Percentiles rank a stretch among this genome's conserved stretches.
phyloP scores from a whole-genome alignment of 768 basidiomycete genomes.

The Tricholoma terreum region DNA sequence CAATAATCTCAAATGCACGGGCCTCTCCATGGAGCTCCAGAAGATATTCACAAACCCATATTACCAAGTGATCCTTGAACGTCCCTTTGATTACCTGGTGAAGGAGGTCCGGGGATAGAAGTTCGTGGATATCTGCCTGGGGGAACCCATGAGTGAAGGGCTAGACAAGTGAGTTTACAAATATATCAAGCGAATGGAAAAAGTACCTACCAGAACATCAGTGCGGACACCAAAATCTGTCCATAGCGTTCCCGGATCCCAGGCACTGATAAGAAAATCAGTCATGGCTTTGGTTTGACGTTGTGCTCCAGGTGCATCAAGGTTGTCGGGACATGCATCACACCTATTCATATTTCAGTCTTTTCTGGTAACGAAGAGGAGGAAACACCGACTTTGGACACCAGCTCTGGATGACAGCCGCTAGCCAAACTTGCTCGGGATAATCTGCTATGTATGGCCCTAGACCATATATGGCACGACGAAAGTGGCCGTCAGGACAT shows the following conservation, averaged over 20 bases:
- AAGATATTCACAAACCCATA: slow-evolving; percentile 34
- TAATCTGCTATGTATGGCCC: slow-evolving; percentile 37
- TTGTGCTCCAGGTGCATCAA: slow-evolving; percentile 15
- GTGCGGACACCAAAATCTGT: slow-evolving; percentile 21
- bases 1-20: slow-evolving; percentile 24
- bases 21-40: slow-evolving; percentile 13
- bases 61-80: slow-evolving; percentile 18
- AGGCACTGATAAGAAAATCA: slow-evolving; percentile 13
- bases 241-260: slow-evolving; percentile 18
- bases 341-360: slow-evolving; percentile 20
- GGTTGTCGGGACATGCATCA: slow-evolving; percentile 8
- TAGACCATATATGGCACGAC: slow-evolving; percentile 25
- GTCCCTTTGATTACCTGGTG: not conserved
- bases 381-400: slow-evolving; percentile 22
- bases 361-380: not conserved
- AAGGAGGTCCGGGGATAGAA: slow-evolving; percentile 12
- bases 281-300: slow-evolving; percentile 14
- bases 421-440: slow-evolving; percentile 31
- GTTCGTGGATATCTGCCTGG: slow-evolving; percentile 30
- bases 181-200: slow-evolving; percentile 4
- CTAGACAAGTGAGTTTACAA: slow-evolving; percentile 10
- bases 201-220: slow-evolving; percentile 24
- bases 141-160: slow-evolving; percentile 28
- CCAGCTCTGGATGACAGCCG: slow-evolving; percentile 32
- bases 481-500: slow-evolving; percentile 30